Evolutionary conservation across 1,284 basidiomycete genomes (phyloP), one percentile per base, ranked within the genome.

Genomic region (Hemileia vastatrix): DNA sequence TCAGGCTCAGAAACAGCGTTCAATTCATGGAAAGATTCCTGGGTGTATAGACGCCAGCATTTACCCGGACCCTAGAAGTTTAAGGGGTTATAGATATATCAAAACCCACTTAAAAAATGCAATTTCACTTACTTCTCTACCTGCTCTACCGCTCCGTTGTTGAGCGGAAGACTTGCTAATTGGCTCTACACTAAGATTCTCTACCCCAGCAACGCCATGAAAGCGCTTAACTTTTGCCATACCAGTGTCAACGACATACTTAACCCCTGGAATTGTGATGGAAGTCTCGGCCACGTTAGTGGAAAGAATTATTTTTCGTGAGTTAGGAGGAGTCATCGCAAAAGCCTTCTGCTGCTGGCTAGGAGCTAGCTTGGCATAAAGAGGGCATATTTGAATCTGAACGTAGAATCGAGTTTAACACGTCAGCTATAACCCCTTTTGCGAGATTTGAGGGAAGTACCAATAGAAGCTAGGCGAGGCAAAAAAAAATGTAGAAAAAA

Each of bases 211-310:
- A 4, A 54, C 48, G 0, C 71, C 66, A 44, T 73, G 71, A 76
- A 87, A 93, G 63, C 87, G 82, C 77, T 95, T 95, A 77, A 97
- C 92, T 77, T 99, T 99, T 71, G 87, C 90, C 76, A 93, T 87
- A 0, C 92, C 92, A 0, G 88, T 86, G 76, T 99, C 94, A 53
- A 99, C 86, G 5, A 99, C 94, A 74, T 90, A 97, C 64, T 84
- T 86, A 59, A 98, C 86, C 1, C 93, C 93, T 3, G 93, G 91
- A 70, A 99, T 95, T 3, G 94, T 98, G 76, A 99, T 89, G 21
- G 88, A 91, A 0, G 95, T 98, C 77, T 98, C 94, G n/a, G 94
- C 92, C 57, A 96, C 91, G 76, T 95, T 96, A 13, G 92, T 96
- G 0, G 91, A 87, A 27, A 98, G 80, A 63, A 97, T 90, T 72